Conservation (phyloP, 345 rosid species). For the Ceriops zippeliana region DNA sequence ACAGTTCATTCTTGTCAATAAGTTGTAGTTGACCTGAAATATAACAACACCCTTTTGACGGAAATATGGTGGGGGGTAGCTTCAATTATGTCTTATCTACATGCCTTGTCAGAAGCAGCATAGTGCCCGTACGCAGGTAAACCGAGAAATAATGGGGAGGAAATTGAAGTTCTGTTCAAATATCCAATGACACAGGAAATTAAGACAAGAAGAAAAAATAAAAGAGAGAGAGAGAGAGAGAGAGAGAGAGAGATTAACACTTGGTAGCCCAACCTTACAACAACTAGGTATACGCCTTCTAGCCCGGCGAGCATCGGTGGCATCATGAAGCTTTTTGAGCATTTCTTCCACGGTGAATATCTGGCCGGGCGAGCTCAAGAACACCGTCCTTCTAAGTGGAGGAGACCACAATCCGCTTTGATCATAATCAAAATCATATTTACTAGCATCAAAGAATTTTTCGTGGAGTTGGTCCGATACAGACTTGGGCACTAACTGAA, state of each 20-base stretch:
- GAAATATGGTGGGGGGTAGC: too few species aligned
- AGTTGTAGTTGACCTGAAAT: too few species aligned
- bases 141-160: too few species aligned
- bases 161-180: too few species aligned
- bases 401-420: constrained; percentile 80
- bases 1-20: too few species aligned
- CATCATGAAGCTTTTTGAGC: constrained; percentile 42
- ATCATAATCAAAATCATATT: constrained; percentile 56
- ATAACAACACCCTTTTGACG: too few species aligned
- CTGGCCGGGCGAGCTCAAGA: constrained; percentile 50
- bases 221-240: too few species aligned
- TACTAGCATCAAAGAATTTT: constrained; percentile 58
- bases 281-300: constrained; percentile 22
- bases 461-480: constrained; percentile 60
- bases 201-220: too few species aligned
- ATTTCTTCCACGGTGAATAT: constrained; percentile 58
- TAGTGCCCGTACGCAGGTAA: too few species aligned
- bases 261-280: constrained; percentile 15
- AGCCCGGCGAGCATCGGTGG: constrained; percentile 26
- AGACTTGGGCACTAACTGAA: constrained; percentile 52
- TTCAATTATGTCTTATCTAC: too few species aligned
- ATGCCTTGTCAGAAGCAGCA: too few species aligned
- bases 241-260: not conserved
- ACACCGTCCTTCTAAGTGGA: constrained; percentile 50
- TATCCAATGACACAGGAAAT: too few species aligned